A percentile compares a stretch with the other conserved stretches of the same genome.
Conservation (phyloP, 805 yeast genomes). For the Ascoidea asiatica region DNA sequence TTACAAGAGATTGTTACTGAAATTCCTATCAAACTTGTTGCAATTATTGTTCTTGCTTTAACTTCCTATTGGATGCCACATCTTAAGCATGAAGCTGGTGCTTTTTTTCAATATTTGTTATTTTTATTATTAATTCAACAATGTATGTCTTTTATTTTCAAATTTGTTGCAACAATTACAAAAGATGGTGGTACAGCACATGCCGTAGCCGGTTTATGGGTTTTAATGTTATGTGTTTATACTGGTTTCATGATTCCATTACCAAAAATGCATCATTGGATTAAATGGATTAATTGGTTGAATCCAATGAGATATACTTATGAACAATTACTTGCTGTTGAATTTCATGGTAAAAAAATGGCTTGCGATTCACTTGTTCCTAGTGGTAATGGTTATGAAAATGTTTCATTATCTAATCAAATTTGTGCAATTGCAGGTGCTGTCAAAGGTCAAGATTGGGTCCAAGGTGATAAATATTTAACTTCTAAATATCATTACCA, state of each 20-base stretch:
- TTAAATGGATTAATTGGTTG: constrained; percentile 41
- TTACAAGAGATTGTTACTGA: constrained; percentile 42
- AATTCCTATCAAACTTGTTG: constrained; percentile 40
- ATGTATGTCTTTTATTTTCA: constrained; percentile 39
- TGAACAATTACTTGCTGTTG: constrained; percentile 43
- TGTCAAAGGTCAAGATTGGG: constrained; percentile 33
- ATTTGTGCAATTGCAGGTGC: constrained; percentile 57
- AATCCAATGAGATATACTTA: constrained; percentile 35
- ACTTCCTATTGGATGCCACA: constrained; percentile 40
- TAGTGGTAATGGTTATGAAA: constrained; percentile 37
- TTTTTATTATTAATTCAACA: constrained; percentile 33
- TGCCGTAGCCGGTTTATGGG: constrained; percentile 38
- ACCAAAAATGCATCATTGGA: constrained; percentile 32
- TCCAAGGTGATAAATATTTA: constrained; percentile 50
- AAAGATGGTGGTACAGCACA: constrained; percentile 43
- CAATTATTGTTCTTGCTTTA: constrained; percentile 32
- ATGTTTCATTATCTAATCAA: constrained; percentile 21
- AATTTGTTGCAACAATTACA: constrained; percentile 37
- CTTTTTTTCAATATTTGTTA: constrained; percentile 35
- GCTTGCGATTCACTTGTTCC: constrained; percentile 41
- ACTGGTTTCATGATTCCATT: constrained; percentile 34
- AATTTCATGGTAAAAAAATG: constrained; percentile 41
- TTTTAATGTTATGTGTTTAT: constrained; percentile 43
- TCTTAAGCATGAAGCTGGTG: constrained; percentile 37
- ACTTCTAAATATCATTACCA: constrained; percentile 32